phyloP scores from a whole-genome alignment of 2,329 filamentous ascomycete species.

The Penicillium sp. region DNA sequence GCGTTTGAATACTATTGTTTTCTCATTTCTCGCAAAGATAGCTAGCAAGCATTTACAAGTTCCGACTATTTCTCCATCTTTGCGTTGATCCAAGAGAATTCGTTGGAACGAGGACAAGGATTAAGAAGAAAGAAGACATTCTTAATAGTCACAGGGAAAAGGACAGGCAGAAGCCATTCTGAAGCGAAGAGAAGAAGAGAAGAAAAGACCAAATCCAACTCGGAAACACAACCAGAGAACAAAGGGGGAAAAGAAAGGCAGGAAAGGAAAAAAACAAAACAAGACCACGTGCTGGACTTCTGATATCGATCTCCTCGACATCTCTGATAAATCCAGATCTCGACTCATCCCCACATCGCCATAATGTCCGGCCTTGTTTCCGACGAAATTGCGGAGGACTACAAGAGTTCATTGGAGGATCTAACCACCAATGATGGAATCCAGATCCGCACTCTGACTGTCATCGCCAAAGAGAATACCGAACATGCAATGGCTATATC shows the following conservation, averaged over 20 bases:
- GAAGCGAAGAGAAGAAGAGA: constrained; percentile 13
- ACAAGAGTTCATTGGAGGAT: constrained; percentile 88
- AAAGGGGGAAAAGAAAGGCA: neutral
- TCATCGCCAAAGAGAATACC: constrained; percentile 96
- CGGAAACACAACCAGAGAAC: constrained; percentile 11
- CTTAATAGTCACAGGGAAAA: constrained; percentile 21
- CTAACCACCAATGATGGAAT: constrained; percentile 85
- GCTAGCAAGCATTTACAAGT: constrained; percentile 48
- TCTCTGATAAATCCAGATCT: neutral
- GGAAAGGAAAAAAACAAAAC: constrained; percentile 11
- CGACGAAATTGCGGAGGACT: constrained; percentile 91
- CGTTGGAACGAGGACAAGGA: constrained; percentile 25
- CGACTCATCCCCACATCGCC: constrained; percentile 29
- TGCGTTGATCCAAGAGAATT: constrained; percentile 30
- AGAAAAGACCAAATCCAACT: constrained; percentile 2
- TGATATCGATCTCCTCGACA: constrained; percentile 2
- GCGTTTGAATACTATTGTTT: constrained; percentile 35
- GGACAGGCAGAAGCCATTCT: constrained; percentile 16
- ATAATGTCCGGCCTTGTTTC: constrained; percentile 62
- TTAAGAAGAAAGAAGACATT: constrained; percentile 24
- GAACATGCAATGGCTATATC: constrained; percentile 93
- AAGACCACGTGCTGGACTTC: neutral
- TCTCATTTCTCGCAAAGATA: constrained; percentile 41
- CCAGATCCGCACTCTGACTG: constrained; percentile 95
- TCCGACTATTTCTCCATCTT: constrained; percentile 38